These are phyloP conservation scores for Acanthamoeba divionensis DNA, from an alignment of 208 protist genomes.

Conservation along the genomic window DNA sequence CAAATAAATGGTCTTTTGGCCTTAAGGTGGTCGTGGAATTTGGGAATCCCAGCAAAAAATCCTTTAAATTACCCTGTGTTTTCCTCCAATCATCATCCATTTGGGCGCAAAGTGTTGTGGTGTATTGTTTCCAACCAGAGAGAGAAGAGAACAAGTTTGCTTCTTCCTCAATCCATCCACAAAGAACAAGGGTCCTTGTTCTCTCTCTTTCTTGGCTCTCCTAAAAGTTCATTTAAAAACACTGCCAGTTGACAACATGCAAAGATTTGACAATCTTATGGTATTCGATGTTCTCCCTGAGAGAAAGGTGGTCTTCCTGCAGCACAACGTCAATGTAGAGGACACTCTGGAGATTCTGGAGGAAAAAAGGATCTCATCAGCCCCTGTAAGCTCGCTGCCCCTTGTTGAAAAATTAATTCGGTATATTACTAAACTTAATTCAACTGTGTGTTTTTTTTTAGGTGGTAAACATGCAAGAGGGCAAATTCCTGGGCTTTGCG, in stretches of 20 bases:
- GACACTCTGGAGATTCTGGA: constrained; percentile 1
- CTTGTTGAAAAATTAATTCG: not conserved
- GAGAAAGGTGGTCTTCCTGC: constrained; percentile 23
- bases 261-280: constrained; percentile 17
- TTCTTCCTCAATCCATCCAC: no score
- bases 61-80: no score
- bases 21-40: no score
- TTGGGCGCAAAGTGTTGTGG: no score
- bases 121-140: no score
- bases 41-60: no score
- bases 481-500: constrained; percentile 29
- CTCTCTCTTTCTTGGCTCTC: no score
- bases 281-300: constrained; percentile 39
- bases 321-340: constrained; percentile 30
- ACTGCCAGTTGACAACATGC: not conserved
- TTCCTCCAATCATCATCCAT: no score
- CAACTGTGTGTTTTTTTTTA: not conserved
- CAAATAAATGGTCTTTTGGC: no score
- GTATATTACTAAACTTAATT: not conserved
- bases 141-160: no score
- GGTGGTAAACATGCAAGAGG: constrained; percentile 5
- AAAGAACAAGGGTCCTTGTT: no score
- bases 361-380: constrained; percentile 22
- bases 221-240: no score
- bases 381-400: not conserved